phyloP scores from a whole-genome alignment of 805 yeast genomes.

The Ogataea trehalophila region DNA sequence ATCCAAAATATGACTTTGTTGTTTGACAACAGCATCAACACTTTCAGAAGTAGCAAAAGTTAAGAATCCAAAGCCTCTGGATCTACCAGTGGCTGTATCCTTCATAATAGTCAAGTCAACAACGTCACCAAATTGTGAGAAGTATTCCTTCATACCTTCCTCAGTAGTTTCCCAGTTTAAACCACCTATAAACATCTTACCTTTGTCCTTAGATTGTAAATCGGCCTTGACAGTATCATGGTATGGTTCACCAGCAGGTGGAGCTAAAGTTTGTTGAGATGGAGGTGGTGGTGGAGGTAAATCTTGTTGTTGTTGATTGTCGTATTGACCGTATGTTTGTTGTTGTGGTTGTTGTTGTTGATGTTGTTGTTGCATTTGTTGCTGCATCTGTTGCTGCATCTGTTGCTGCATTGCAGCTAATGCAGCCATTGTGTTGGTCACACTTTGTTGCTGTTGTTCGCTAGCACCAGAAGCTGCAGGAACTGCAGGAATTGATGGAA shows the following conservation, averaged over 20 bases:
- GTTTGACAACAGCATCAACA: conserved; percentile 80
- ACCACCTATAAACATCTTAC: conserved; percentile 95
- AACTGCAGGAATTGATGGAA: not conserved
- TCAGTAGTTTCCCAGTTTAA: conserved; percentile 97
- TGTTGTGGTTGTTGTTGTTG: conserved; percentile 8
- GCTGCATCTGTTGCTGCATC: conserved; percentile 9
- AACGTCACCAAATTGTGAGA: conserved; percentile 84
- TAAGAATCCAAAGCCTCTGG: conserved; percentile 92
- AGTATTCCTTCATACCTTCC: conserved; percentile 75
- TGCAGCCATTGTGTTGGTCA: conserved; percentile 10
- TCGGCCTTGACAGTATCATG: conserved; percentile 40
- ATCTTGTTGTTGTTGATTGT: conserved; percentile 15
- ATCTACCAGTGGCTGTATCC: conserved; percentile 78
- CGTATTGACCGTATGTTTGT: conserved; percentile 7
- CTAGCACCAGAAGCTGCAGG: not conserved
- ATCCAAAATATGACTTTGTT: conserved; percentile 83
- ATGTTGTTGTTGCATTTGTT: conserved; percentile 4
- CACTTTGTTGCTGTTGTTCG: conserved; percentile 8
- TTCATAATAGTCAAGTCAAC: conserved; percentile 89
- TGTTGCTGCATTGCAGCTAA: conserved; percentile 31
- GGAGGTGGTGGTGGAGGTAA: conserved; percentile 18
- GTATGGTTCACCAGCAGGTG: conserved; percentile 12
- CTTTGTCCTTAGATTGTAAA: conserved; percentile 60
- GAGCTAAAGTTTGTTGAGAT: conserved; percentile 9
- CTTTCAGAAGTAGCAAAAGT: conserved; percentile 78